Conservation (phyloP, 179 eudicot genomes). For the Camellia oleifera region DNA sequence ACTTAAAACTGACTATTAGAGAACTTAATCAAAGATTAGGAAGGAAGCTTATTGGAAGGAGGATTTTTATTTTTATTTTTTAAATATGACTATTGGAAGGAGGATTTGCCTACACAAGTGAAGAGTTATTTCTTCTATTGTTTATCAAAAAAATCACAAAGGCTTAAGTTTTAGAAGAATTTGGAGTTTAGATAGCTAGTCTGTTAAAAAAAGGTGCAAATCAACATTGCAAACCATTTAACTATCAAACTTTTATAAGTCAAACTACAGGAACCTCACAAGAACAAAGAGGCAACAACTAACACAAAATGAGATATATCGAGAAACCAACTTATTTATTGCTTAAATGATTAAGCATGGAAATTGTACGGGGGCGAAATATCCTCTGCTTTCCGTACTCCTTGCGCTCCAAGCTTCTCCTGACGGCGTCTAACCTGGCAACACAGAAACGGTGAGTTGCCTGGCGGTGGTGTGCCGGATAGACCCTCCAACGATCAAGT, state of each 20-base stretch:
- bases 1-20: neutral
- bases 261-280: neutral
- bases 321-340: neutral
- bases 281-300: neutral
- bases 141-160: too few relatives aligned
- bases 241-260: neutral
- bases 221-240: neutral
- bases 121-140: neutral
- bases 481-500: too few relatives aligned
- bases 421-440: too few relatives aligned
- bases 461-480: too few relatives aligned
- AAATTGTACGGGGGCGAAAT: neutral
- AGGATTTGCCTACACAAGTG: too few relatives aligned
- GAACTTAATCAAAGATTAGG: neutral
- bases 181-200: neutral
- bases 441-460: too few relatives aligned
- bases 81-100: too few relatives aligned
- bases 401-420: too few relatives aligned
- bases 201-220: too few relatives aligned
- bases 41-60: neutral
- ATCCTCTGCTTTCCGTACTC: too few relatives aligned
- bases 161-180: neutral
- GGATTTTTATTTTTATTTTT: neutral
- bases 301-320: neutral
- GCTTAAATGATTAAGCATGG: neutral